Conservation (phyloP, 2,329 filamentous ascomycete genomes). For the Teratosphaeria destructans region DNA sequence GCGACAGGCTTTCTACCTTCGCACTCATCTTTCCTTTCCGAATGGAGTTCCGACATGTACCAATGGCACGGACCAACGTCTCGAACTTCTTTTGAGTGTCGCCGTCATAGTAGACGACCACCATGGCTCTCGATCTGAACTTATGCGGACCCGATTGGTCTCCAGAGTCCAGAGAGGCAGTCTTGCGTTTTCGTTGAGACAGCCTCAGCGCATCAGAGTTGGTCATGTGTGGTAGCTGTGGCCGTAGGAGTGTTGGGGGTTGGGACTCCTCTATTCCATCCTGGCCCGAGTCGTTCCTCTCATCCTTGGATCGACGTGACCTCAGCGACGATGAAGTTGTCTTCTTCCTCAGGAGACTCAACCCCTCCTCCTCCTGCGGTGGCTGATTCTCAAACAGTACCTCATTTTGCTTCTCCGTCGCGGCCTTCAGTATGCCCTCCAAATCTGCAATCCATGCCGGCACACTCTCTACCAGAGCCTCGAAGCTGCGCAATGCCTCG, state of each 20-base stretch:
- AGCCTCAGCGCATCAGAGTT: slow-evolving; percentile 19
- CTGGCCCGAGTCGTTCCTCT: neutral
- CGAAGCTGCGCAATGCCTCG: slow-evolving; percentile 20
- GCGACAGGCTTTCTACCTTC: slow-evolving; percentile 47
- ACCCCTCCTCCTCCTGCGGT: slow-evolving; percentile 3
- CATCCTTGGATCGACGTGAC: slow-evolving; percentile 3
- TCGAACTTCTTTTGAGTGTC: slow-evolving; percentile 77
- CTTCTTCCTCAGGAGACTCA: neutral
- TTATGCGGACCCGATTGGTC: slow-evolving; percentile 36
- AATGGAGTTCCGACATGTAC: slow-evolving; percentile 69
- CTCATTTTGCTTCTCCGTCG: slow-evolving; percentile 18
- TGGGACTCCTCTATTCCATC: neutral
- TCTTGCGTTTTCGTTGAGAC: slow-evolving; percentile 33
- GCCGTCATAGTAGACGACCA: slow-evolving; percentile 87
- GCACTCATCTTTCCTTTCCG: slow-evolving; percentile 80
- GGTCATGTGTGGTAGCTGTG: slow-evolving; percentile 17
- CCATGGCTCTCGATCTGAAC: slow-evolving; percentile 62
- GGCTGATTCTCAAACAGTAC: slow-evolving; percentile 15
- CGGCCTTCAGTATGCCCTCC: slow-evolving; percentile 17
- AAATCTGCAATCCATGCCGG: slow-evolving; percentile 24
- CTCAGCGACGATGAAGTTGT: slow-evolving; percentile 16
- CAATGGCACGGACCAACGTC: slow-evolving; percentile 69
- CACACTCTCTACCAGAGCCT: slow-evolving; percentile 18
- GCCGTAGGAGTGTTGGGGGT: slow-evolving; percentile 8
- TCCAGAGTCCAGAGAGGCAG: slow-evolving; percentile 31